Evolutionary conservation across 2,329 filamentous ascomycete species (phyloP).

Genomic region (Trichoderma oligosporum): DNA sequence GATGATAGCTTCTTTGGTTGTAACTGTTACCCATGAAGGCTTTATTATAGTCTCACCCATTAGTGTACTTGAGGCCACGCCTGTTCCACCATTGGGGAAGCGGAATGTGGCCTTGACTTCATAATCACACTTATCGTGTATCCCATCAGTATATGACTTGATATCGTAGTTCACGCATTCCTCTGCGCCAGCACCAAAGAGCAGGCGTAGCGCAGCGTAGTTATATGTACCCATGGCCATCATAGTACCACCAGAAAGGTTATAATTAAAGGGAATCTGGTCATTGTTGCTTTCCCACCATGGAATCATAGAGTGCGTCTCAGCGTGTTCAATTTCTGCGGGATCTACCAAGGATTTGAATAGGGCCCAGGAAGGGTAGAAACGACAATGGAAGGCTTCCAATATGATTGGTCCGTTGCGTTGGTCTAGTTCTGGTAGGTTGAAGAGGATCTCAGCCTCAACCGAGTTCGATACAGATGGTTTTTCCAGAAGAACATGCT

Average conservation of each 20-base stretch:
- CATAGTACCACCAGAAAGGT: slow-evolving; percentile 40
- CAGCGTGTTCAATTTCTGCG: slow-evolving; percentile 36
- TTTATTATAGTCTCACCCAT: slow-evolving; percentile 16
- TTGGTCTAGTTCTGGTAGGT: slow-evolving; percentile 31
- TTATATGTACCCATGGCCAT: slow-evolving; percentile 43
- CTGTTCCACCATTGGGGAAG: slow-evolving; percentile 40
- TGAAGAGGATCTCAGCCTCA: slow-evolving; percentile 42
- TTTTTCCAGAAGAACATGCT: slow-evolving; percentile 34
- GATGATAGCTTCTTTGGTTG: background rate
- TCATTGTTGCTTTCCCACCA: slow-evolving; percentile 31
- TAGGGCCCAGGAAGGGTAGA: slow-evolving; percentile 46
- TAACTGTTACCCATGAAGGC: slow-evolving; percentile 11
- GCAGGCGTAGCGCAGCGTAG: slow-evolving; percentile 36
- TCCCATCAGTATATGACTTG: slow-evolving; percentile 26
- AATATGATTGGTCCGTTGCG: slow-evolving; percentile 44
- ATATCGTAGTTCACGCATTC: slow-evolving; percentile 36
- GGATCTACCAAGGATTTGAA: slow-evolving; percentile 41
- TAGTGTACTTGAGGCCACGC: slow-evolving; percentile 31
- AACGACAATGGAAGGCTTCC: slow-evolving; percentile 51
- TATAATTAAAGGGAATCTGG: slow-evolving; percentile 44
- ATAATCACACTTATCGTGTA: slow-evolving; percentile 34
- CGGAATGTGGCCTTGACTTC: slow-evolving; percentile 36
- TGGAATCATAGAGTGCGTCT: slow-evolving; percentile 31
- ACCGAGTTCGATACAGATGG: slow-evolving; percentile 13
- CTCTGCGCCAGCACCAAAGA: slow-evolving; percentile 39